These are phyloP conservation scores for Lipomyces kockii DNA, from an alignment of 805 yeast species.

Conservation along the genomic window DNA sequence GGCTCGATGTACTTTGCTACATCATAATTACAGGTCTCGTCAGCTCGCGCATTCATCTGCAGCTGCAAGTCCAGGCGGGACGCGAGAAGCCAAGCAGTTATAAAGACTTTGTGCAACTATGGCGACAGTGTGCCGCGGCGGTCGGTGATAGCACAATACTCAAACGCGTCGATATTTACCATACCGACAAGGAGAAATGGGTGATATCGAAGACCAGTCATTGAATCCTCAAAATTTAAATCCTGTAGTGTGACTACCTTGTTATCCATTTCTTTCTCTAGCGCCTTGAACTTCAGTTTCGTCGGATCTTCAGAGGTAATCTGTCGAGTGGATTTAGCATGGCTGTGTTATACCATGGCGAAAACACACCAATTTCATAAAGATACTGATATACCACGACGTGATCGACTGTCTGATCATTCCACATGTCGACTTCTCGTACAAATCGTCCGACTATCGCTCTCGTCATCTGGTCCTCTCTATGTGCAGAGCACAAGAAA, in stretches of 20 bases:
- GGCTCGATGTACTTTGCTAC: no score
- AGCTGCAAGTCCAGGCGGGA: no score
- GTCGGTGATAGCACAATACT: no score
- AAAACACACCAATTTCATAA: slow-evolving; percentile 36
- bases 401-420: slow-evolving; percentile 4
- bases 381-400: slow-evolving; percentile 23
- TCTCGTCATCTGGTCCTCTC: slow-evolving; percentile 6
- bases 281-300: neutral
- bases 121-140: no score
- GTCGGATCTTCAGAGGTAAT: slow-evolving; percentile 11
- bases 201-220: slow-evolving; percentile 18
- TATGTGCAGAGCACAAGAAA: neutral
- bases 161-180: no score
- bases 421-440: slow-evolving; percentile 23
- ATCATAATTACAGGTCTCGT: no score
- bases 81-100: no score
- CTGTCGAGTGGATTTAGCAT: slow-evolving; percentile 10
- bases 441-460: slow-evolving; percentile 26
- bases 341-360: slow-evolving; percentile 33
- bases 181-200: no score
- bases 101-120: no score
- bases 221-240: slow-evolving; percentile 10
- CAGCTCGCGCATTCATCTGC: no score
- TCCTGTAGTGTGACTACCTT: neutral
- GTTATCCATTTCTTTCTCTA: neutral